Base-by-base conservation (phyloP, 176 grass and related monocot species). In the Triticum dicoccoides region DNA sequence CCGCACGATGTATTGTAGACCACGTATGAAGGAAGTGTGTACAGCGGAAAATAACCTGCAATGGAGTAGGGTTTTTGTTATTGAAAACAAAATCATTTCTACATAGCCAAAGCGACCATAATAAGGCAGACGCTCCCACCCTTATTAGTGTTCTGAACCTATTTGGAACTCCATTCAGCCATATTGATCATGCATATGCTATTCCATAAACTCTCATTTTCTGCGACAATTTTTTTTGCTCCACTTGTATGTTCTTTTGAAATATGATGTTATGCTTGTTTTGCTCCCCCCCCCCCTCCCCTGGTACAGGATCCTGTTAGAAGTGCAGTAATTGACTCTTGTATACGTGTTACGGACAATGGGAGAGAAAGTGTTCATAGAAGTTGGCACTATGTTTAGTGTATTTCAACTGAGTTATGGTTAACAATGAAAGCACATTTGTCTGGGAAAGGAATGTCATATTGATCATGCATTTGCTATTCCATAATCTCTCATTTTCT, bases 311-410 rank as follows among this genome's bases (percentile, higher is more conserved):
- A 95, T 91, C 96, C 93, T 87, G 45, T 89, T 80, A 93, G 93
- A 95, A 98, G 91, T 90, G 96, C 89, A 83, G 61, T 92, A 39
- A 90, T 98, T 82, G 87, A 93, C 75, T 89, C 93, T 39, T 92
- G 88, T 82, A 92, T 95, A 84, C 93, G 91, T 81, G 91, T 98
- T 69, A 93, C 78, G 33, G 96, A 98, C 86, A 92, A 98, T 84
- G 96, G 96, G 58, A 93, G 96, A 95, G 93, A 93, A 39, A 93
- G 89, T 68, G 63, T 98, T 54, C 88, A 95, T 80, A 95, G 91
- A 91, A 98, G 81, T 92, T 41, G 38, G 8, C 38, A 41, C 38
- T 41, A 41, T 41, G 38, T 7, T 41, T 41, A 41, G 38, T 41
- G 38, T 41, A 41, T 41, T 41, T 9, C 38, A 41, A 41, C 38